Evolutionary conservation across 2,329 filamentous ascomycete genomes (phyloP), one percentile per base, ranked within the genome.

Genomic region (Neurospora sp.): DNA sequence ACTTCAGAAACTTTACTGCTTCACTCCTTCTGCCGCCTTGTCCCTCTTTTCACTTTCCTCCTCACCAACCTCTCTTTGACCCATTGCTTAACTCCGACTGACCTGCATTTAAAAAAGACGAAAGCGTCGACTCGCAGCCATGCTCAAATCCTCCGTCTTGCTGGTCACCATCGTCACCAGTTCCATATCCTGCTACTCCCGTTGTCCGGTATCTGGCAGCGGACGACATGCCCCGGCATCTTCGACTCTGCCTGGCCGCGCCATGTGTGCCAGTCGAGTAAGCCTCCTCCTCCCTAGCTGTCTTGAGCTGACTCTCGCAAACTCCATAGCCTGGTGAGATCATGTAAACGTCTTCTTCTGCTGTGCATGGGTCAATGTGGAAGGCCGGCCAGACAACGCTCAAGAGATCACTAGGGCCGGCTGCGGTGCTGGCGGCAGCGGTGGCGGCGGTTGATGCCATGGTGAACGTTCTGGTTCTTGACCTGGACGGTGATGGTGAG

Each of bases 301-400:
- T n/a, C 5, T 66, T n/a, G 9, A 73, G 42, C 7, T 71, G 66
- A 4, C 42, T 38, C 5, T 70, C 43, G 1, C 52, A 52, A 17
- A 74, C 69, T 17, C 69, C 36, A 42, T 72, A 71, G 3, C 73
- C 72, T 8, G 11, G 39, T 11, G 70, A 38, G 1, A 73, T 39
- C 4, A 66, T 58, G 36, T 4, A 38, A 5, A 38, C 4, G 2
- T 66, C 28, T n/a, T 68, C 52, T 62, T 17, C 52, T 11, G 11
- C 13, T 33, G 0, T 6, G 7, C 52, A 5, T 1, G 52, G 1
- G 13, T 62, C 52, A 36, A 36, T 17, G 28, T 67, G 39, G 11
- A 70, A 28, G 15, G 40, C 68, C 0, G 68, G 38, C 66, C 66
- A 70, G 66, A 70, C 19, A 17, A 66, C 58, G 19, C 0, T 28